Conservation (phyloP, 441 rosid genomes). For the Pelargonium myrrhifolium region DNA sequence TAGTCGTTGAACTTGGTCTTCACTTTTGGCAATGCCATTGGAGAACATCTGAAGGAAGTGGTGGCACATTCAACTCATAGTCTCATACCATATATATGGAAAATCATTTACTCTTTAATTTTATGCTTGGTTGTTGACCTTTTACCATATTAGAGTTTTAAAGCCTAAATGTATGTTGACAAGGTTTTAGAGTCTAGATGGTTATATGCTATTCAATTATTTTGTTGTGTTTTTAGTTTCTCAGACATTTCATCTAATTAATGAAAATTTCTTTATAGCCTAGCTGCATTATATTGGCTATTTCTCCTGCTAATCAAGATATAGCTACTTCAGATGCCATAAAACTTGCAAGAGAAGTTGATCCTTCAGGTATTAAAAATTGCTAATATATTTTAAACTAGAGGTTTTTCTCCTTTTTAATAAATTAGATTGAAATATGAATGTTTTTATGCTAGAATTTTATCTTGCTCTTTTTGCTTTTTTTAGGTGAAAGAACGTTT, state of each 20-base stretch:
- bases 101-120: too few species aligned
- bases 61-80: too few species aligned
- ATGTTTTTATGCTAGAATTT: background rate
- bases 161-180: background rate
- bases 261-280: constrained; percentile 39
- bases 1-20: too few species aligned
- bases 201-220: background rate
- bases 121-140: too few species aligned
- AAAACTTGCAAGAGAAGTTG: constrained; percentile 98
- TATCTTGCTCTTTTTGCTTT: constrained; percentile 13
- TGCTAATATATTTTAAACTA: constrained; percentile 5
- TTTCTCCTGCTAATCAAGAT: constrained; percentile 99
- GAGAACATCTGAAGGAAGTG: too few species aligned
- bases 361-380: constrained; percentile 68
- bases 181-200: background rate
- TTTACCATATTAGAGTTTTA: too few species aligned
- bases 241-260: too few species aligned
- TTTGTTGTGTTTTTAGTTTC: background rate
- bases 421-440: background rate
- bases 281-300: constrained; percentile 92
- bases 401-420: background rate
- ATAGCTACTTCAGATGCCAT: constrained; percentile 99
- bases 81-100: too few species aligned
- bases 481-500: constrained; percentile 85
- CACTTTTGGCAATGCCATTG: too few species aligned